A percentile compares a stretch with the other conserved stretches of the same genome.
These are phyloP conservation scores for Arthrobotrys conoides DNA, from an alignment of 2,329 filamentous ascomycete genomes.

Conservation along the genomic window DNA sequence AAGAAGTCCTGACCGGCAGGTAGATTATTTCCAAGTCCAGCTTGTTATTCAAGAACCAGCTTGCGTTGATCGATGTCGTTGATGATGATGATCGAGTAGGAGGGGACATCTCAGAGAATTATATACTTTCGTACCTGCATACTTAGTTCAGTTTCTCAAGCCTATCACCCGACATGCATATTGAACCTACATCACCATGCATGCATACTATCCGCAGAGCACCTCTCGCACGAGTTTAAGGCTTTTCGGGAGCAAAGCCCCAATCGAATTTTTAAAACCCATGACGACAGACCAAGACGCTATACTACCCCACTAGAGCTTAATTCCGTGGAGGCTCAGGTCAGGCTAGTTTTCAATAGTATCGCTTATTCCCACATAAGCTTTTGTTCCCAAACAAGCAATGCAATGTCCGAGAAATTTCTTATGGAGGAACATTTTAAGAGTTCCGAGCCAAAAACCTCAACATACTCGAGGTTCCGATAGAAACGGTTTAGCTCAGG, in stretches of 20 bases:
- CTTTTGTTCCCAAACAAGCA: not conserved
- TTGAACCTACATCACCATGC: not conserved
- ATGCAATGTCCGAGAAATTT: not conserved
- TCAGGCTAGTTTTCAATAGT: not conserved
- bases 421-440: not conserved
- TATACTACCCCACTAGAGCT: not conserved
- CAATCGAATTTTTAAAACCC: not conserved
- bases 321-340: not conserved
- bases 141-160: not conserved
- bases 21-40: constrained; percentile 27
- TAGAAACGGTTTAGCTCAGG: not conserved
- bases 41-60: constrained; percentile 29
- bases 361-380: constrained; percentile 12
- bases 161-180: not conserved
- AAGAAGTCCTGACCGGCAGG: constrained; percentile 28
- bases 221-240: not conserved
- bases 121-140: constrained; percentile 12
- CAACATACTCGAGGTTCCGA: not conserved
- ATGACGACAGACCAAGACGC: not conserved
- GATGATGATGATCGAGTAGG: constrained; percentile 7
- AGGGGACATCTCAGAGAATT: not conserved
- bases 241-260: not conserved
- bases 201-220: constrained; percentile 6
- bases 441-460: constrained; percentile 1
- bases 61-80: constrained; percentile 11